Evolutionary conservation across 1,284 basidiomycete genomes (phyloP), one percentile per base, ranked within the genome.

Genomic region (Ustilago sp.): DNA sequence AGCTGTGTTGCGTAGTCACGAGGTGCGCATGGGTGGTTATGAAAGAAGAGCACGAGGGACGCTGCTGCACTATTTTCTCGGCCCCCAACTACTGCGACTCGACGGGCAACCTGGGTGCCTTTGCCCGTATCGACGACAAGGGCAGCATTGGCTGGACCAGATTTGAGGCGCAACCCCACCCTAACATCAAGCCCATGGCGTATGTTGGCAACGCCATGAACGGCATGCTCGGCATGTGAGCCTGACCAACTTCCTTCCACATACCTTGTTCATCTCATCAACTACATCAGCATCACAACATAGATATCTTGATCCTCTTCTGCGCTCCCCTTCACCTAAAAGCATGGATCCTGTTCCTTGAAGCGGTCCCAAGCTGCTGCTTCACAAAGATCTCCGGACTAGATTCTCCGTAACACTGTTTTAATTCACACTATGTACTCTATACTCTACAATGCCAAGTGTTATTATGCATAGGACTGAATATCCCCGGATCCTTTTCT

Each of bases 1-100:
- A 35, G 94, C 94, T 4, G 90, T 99, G 59, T 92, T 99, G 80
- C 92, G 97, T 60, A 95, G 93, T 79, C 97, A 99, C 87, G 97
- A 99, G 90, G 96, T 99, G 51, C 91, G 97, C 65, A 94, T 96
- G 89, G 88, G 87, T 13, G 89, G 94, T 23, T 96, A 95, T 86
- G 91, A 93, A n/a, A 70, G 89, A 95, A 63, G 94, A 96, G 85
- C 94, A 96, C 83, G 90, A 93, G 64, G 94, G 94, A 1, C 88
- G 94, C 41, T 95, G 94, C 86, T 94, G 92, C 38, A 96, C 94
- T 39, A 93, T 93, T 83, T 86, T 87, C 43, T 84, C 81, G n/a
- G 85, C 85, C 6, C 82, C 83, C 55, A 83, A 84, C 75, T 86
- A 85, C 70, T 84, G 83, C 62, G 83, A 83, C 55, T 78, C 76